phyloP scores from a whole-genome alignment of 2,329 filamentous ascomycete genomes.

The Lachnellula hyalina region DNA sequence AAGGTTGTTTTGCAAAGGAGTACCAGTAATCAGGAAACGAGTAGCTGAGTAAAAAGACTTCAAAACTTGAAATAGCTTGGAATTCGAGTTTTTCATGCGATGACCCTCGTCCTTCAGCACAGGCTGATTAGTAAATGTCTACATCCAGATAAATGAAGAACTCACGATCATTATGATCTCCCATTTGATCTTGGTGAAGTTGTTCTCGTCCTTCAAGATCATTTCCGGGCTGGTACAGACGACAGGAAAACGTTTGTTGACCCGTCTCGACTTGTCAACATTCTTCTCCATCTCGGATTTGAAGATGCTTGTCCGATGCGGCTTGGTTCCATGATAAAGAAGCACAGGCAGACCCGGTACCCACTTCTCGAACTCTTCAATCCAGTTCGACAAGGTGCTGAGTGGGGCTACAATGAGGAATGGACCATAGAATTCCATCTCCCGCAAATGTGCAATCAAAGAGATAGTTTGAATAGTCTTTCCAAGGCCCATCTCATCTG shows the following conservation, averaged over 20 bases:
- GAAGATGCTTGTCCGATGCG: slow-evolving; percentile 72
- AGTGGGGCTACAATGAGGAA: slow-evolving; percentile 87
- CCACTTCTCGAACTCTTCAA: slow-evolving; percentile 89
- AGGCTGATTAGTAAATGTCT: slow-evolving; percentile 10
- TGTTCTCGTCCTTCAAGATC: slow-evolving; percentile 81
- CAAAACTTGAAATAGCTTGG: slow-evolving; percentile 82
- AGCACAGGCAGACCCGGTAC: slow-evolving; percentile 82
- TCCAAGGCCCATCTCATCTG: slow-evolving; percentile 58
- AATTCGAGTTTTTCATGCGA: slow-evolving; percentile 94
- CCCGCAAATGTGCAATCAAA: slow-evolving; percentile 68
- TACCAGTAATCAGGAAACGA: slow-evolving; percentile 87
- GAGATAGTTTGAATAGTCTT: slow-evolving; percentile 51
- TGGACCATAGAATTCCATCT: slow-evolving; percentile 82
- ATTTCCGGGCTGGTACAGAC: slow-evolving; percentile 97
- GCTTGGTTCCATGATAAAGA: slow-evolving; percentile 82
- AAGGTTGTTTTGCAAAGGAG: slow-evolving; percentile 91
- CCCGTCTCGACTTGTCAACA: slow-evolving; percentile 51
- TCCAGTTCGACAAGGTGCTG: slow-evolving; percentile 92
- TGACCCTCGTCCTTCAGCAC: slow-evolving; percentile 76
- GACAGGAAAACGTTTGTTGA: slow-evolving; percentile 70
- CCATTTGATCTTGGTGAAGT: slow-evolving; percentile 81
- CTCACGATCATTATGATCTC: slow-evolving; percentile 91
- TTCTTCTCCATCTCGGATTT: slow-evolving; percentile 64
- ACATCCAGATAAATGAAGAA: slow-evolving; percentile 1
- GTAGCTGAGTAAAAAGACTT: slow-evolving; percentile 87